phyloP scores from a whole-genome alignment of 2,329 filamentous ascomycete genomes.

The Fusarium cyanostomum region DNA sequence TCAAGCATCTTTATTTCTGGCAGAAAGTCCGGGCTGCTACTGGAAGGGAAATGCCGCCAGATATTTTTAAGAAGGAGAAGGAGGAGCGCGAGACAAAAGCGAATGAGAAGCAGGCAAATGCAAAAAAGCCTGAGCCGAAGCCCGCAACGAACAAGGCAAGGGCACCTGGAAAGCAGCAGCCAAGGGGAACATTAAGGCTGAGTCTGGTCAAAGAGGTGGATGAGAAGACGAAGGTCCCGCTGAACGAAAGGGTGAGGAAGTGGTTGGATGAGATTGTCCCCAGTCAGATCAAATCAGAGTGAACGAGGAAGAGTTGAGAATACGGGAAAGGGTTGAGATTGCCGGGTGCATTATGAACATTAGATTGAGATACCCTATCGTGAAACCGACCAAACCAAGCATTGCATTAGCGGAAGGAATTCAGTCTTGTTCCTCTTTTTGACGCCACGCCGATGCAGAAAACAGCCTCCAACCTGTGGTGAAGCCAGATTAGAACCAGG shows the following conservation, averaged over 20 bases:
- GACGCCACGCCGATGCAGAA: constrained; percentile 14
- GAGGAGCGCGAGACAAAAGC: not conserved
- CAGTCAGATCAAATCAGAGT: not conserved
- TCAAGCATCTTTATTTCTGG: constrained; percentile 28
- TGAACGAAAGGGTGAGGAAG: constrained; percentile 34
- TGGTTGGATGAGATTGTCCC: constrained; percentile 38
- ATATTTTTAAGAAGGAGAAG: constrained; percentile 5
- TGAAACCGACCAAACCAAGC: constrained; percentile 4
- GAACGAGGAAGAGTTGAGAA: constrained; percentile 12
- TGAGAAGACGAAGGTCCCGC: constrained; percentile 31
- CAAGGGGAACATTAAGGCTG: constrained; percentile 22
- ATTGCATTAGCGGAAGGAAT: constrained; percentile 10
- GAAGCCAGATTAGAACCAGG: not conserved
- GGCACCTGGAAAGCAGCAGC: constrained; percentile 4
- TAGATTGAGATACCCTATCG: constrained; percentile 35
- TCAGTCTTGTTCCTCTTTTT: not conserved
- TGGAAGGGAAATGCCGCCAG: constrained; percentile 20
- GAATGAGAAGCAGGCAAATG: not conserved
- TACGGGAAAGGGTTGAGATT: not conserved
- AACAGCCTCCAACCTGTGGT: constrained; percentile 1
- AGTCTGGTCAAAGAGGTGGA: constrained; percentile 34
- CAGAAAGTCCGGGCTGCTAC: constrained; percentile 14
- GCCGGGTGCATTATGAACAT: constrained; percentile 25
- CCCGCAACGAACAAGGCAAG: not conserved
- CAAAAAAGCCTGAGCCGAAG: too few species aligned